These are phyloP conservation scores for Penicillium digitatum DNA, from an alignment of 2,329 filamentous ascomycete genomes.

Conservation along the genomic window DNA sequence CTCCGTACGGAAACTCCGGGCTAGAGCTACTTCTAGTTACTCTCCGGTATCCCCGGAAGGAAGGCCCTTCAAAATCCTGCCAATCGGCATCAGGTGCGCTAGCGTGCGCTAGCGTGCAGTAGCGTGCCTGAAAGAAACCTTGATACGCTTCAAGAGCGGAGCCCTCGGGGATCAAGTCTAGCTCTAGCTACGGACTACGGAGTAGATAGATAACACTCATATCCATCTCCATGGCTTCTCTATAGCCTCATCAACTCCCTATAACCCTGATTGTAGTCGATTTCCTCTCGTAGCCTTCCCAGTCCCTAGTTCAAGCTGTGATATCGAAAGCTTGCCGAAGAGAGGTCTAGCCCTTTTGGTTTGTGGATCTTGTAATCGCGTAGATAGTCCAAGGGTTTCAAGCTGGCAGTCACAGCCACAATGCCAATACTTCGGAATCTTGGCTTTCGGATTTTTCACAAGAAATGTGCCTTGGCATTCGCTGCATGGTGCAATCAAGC, in stretches of 20 bases:
- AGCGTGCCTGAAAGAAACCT: background rate
- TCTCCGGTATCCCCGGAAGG: background rate
- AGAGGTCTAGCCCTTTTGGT: background rate
- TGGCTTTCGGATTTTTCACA: background rate
- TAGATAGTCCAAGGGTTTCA: background rate
- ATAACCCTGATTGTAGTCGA: background rate
- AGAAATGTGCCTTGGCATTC: background rate
- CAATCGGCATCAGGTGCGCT: background rate
- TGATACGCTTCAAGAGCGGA: background rate
- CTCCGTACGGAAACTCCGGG: background rate
- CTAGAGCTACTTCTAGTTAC: background rate
- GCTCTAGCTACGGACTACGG: background rate
- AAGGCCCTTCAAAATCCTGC: background rate
- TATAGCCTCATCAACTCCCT: background rate
- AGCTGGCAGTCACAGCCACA: constrained; percentile 1
- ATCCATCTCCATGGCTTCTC: background rate
- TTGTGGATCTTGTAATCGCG: constrained; percentile 3
- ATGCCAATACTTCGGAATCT: constrained; percentile 1
- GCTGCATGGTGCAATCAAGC: background rate
- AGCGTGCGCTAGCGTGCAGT: background rate
- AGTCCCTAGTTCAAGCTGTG: background rate
- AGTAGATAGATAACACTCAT: background rate
- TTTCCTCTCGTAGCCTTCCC: background rate
- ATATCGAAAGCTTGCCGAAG: background rate
- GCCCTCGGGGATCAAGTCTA: background rate